Evolutionary conservation across 257 asterid genomes (phyloP), one percentile per base, ranked within the genome.

Genomic region (Fraxinus cuspidata): DNA sequence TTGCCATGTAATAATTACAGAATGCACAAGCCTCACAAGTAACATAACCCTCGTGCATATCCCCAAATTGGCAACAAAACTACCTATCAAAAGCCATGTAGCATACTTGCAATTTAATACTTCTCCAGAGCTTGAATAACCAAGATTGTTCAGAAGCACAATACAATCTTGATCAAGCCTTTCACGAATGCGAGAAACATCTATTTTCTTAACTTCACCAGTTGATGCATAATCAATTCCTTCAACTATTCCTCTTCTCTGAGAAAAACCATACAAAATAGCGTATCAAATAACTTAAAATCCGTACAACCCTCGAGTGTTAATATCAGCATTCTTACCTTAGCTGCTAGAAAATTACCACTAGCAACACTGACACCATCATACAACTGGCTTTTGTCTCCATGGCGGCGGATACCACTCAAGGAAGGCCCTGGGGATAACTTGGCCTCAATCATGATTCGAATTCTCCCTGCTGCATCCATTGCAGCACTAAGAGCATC

Each of bases 71-170:
- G 70, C 81, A 88, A 88, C 89, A 83, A 84, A 89, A 87, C 87
- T 86, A 87, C 93, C 91, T 83, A 91, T 71, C 28, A 79, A 87
- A 88, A 85, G 79, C 69, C 88, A 86, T 83, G 82, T 78, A 85
- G 87, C 96, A 83, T 90, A 94, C 98, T 94, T 94, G 98, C 98
- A 94, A 88, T 94, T 92, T 78, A 94, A 85, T 74, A 90, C 97
- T 90, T 89, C 97, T 53, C 97, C 97, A 27, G 99, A 92, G 85
- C 99, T 94, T 83, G 99, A 94, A 89, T 90, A 92, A 68, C 92
- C 97, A 68, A 94, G 95, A 86, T 92, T 92, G 88, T 86, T 92
- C 72, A 92, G 78, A 42, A 94, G 86, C 73, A 92, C 95, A 31
- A 94, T 89, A 78, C 87, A 86, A 18, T 88, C 92, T 83, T 90